These are phyloP conservation scores for Leccinellum rugosiceps DNA, from an alignment of 768 basidiomycete genomes.

Conservation along the genomic window DNA sequence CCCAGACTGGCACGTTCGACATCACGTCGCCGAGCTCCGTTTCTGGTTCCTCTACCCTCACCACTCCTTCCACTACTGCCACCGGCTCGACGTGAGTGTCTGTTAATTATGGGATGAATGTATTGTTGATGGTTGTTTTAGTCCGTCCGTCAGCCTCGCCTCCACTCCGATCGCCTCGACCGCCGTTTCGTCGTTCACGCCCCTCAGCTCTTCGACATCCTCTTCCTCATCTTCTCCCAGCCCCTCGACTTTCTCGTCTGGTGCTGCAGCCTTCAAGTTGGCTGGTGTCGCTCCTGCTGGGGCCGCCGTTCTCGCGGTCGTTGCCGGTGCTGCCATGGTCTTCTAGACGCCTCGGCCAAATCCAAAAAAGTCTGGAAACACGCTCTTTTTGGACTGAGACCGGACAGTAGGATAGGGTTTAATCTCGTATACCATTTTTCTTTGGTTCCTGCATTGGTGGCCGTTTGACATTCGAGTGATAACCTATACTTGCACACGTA, in stretches of 20 bases:
- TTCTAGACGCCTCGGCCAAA: conserved; percentile 34
- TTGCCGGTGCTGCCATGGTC: conserved; percentile 47
- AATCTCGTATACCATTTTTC: not conserved
- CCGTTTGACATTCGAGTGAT: not conserved
- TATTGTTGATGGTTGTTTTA: not conserved
- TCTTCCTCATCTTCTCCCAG: conserved; percentile 20
- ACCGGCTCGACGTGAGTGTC: conserved; percentile 11
- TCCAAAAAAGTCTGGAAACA: not conserved
- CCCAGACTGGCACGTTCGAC: conserved; percentile 39
- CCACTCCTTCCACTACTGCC: not conserved
- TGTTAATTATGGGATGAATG: fast-evolving
- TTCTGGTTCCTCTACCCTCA: not conserved
- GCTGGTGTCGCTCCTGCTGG: conserved; percentile 33
- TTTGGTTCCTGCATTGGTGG: not conserved
- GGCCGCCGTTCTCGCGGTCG: conserved; percentile 40
- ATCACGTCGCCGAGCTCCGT: conserved; percentile 22
- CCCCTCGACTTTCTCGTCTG: conserved; percentile 17
- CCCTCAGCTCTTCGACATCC: not conserved
- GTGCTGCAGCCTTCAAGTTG: conserved; percentile 33
- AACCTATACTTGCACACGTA: not conserved
- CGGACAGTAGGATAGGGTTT: not conserved
- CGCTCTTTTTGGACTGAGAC: not conserved
- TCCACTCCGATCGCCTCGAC: conserved; percentile 10
- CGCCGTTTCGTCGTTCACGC: not conserved
- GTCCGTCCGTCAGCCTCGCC: not conserved